Evolutionary conservation across 2,329 filamentous ascomycete species (phyloP), one percentile per base, ranked within the genome.

Genomic region (Sclerotiophoma versabilis): DNA sequence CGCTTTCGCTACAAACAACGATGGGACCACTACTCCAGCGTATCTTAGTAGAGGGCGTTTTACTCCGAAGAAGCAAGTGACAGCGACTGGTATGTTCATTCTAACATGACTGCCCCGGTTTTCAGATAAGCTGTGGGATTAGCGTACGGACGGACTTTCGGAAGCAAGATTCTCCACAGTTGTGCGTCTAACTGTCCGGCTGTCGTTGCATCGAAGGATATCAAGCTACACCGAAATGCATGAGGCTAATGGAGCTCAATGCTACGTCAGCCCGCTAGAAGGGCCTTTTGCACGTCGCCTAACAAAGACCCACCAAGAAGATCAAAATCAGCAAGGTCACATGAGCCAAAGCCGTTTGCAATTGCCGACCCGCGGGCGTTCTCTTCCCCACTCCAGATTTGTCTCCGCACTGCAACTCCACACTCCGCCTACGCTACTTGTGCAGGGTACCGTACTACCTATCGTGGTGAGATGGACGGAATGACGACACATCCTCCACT

Each of bases 1-100:
- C 0, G 73, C 78, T 1, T 84, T 83, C 60, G 77, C 77, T 26
- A 84, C 82, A 2, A 82, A 73, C 33, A 84, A 85, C 57, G 81
- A 81, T 0, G 75, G 75, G 2, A 64, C 72, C 2, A 73, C 61
- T 1, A 77, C 77, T 15, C 75, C 79, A 3, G 79, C 79, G 1
- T 83, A 81, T 59, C 70, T 83, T 42, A 77, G 73, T 5, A 66
- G 76, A 14, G 83, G 81, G 81, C 75, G 70, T 51, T 83, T 83
- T 57, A 66, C 50, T 29, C 38, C 38, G 4, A 42, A 37, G 29
- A 49, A 36, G 37, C 36, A 49, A 25, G 38, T 25, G n/a, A 17
- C 29, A 17, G 30, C 20, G 12, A 26, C 26, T 7, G 15, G 20
- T 9, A 15, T 25, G 1, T 39, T 44, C 11, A 4, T 32, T 15